phyloP scores from a whole-genome alignment of 148 eudicot species.

The Gaultheria prostrata region DNA sequence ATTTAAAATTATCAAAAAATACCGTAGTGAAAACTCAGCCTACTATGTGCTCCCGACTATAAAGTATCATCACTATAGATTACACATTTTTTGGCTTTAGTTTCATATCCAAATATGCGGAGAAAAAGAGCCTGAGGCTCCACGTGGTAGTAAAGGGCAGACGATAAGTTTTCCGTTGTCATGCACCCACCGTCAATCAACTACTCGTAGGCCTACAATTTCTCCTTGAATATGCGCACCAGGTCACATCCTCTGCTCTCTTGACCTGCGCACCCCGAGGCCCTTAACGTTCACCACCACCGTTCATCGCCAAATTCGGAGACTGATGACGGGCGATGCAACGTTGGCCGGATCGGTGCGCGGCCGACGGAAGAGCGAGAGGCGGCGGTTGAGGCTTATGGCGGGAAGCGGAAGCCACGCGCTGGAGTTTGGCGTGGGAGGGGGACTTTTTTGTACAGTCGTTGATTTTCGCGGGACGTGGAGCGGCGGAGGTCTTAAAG shows the following conservation, averaged over 20 bases:
- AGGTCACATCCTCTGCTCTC: slow-evolving; percentile 27
- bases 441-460: neutral
- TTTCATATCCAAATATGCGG: no score
- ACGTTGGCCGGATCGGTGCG: neutral
- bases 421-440: neutral
- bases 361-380: neutral
- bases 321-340: no score
- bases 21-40: no score
- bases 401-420: neutral
- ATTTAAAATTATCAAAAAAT: no score
- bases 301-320: no score
- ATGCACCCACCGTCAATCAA: slow-evolving; percentile 35
- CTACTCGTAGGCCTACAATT: no score
- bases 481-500: no score
- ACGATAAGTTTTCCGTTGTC: no score
- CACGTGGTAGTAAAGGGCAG: no score
- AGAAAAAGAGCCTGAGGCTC: no score
- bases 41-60: no score
- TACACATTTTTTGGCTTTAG: neutral
- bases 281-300: neutral
- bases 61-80: slow-evolving; percentile 21
- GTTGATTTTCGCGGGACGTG: no score
- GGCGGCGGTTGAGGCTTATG: neutral
- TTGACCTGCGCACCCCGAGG: neutral
- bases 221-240: slow-evolving; percentile 37